Percentiles rank a stretch among this genome's conserved stretches.
These are phyloP conservation scores for Anacardium occidentale DNA, from an alignment of 345 rosid species.

Conservation along the genomic window DNA sequence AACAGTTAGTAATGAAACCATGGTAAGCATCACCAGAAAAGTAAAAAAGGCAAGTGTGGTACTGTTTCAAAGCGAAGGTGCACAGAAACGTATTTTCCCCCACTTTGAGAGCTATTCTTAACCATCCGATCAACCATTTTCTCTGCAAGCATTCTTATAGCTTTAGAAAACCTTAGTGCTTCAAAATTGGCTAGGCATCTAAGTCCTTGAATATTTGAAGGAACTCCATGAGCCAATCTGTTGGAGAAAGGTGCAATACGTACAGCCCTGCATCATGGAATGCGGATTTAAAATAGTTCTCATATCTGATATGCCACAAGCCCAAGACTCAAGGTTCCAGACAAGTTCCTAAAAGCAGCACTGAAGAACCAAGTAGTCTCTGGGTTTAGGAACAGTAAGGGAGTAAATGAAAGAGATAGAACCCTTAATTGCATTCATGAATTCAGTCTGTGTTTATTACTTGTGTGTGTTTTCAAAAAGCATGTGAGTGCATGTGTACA, in stretches of 20 bases:
- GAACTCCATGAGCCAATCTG: conserved; percentile 86
- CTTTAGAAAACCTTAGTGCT: conserved; percentile 78
- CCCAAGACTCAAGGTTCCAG: too few species aligned
- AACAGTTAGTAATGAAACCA: conserved; percentile 29
- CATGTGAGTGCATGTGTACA: not conserved
- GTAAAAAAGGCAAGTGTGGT: conserved; percentile 17
- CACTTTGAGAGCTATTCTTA: conserved; percentile 53
- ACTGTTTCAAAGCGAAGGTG: conserved; percentile 98
- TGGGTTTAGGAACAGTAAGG: too few species aligned
- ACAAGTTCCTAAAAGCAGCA: too few species aligned
- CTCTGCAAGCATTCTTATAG: conserved; percentile 83
- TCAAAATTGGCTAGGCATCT: conserved; percentile 89
- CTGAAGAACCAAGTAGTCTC: too few species aligned
- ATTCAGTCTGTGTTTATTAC: not conserved
- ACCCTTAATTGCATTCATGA: not conserved
- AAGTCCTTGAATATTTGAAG: conserved; percentile 70
- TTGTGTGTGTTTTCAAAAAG: not conserved
- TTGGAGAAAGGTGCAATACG: conserved; percentile 97
- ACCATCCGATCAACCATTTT: conserved; percentile 90
- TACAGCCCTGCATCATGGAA: conserved; percentile 69
- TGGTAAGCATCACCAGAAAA: not conserved
- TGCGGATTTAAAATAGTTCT: not conserved
- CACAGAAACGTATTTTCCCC: conserved; percentile 88
- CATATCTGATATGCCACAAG: too few species aligned
- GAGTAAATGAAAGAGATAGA: not conserved